These are phyloP conservation scores for Boletus sp. DNA, from an alignment of 768 basidiomycete genomes.

Conservation along the genomic window DNA sequence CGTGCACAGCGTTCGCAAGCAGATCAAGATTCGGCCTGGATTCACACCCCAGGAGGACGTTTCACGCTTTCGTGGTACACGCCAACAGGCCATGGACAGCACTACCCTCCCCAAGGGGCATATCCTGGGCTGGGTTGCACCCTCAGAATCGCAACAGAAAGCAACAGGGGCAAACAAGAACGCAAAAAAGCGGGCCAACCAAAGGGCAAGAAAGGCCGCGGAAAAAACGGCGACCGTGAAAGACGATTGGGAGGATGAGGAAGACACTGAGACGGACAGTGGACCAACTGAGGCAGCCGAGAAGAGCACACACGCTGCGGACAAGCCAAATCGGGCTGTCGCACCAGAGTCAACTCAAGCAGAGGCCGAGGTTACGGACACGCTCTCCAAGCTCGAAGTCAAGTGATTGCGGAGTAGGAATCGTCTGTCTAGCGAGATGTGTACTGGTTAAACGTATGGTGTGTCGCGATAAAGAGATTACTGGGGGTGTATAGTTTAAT, in stretches of 20 bases:
- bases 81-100: constrained; percentile 70
- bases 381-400: constrained; percentile 59
- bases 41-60: constrained; percentile 96
- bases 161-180: constrained; percentile 59
- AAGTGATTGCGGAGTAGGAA: constrained; percentile 33
- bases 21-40: constrained; percentile 86
- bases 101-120: constrained; percentile 71
- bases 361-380: constrained; percentile 40
- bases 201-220: constrained; percentile 63
- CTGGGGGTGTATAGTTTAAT: constrained; percentile 14
- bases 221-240: constrained; percentile 58
- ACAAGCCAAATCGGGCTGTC: constrained; percentile 21
- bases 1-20: constrained; percentile 71
- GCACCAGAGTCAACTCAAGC: constrained; percentile 15
- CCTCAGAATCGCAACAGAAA: constrained; percentile 41
- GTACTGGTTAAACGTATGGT: background rate
- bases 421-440: background rate
- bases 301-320: constrained; percentile 27
- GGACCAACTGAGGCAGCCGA: constrained; percentile 2
- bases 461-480: constrained; percentile 4
- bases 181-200: constrained; percentile 79
- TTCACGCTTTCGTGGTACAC: constrained; percentile 76
- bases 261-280: constrained; percentile 41
- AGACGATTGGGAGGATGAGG: constrained; percentile 80
- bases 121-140: constrained; percentile 77